Evolutionary conservation across 371 early-diverging fungal genomes (phyloP).

Genomic region (Dinochytrium kinnereticum): DNA sequence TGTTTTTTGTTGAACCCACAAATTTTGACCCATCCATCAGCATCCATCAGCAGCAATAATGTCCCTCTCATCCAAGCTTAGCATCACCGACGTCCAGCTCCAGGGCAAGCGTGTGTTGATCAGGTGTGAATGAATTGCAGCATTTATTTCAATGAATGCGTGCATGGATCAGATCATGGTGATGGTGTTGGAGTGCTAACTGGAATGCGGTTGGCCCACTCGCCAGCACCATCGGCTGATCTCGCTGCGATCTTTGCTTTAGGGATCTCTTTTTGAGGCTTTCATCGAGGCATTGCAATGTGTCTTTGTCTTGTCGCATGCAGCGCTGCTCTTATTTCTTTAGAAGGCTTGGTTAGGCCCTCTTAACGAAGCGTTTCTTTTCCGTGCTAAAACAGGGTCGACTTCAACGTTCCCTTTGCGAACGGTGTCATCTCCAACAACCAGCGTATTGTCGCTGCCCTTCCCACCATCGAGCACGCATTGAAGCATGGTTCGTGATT

Average conservation of each 20-base stretch:
- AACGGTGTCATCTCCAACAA: conserved; percentile 94
- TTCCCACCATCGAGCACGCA: conserved; percentile 95
- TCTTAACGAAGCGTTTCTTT: no score
- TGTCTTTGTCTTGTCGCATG: no score
- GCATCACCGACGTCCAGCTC: conserved; percentile 84
- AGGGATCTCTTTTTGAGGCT: no score
- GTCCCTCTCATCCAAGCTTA: conserved; percentile 43
- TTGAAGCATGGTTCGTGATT: conserved; percentile 70
- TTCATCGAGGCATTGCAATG: no score
- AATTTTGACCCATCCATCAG: background rate
- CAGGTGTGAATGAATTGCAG: conserved; percentile 64
- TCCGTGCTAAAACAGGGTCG: conserved; percentile 80
- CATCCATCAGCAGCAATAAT: conserved; percentile 4
- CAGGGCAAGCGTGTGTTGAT: conserved; percentile 91
- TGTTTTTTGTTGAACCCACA: no score
- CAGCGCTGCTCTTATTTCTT: no score
- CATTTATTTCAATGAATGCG: background rate
- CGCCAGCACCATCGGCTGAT: no score
- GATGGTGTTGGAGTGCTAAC: no score
- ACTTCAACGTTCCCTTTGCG: conserved; percentile 98
- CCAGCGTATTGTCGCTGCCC: conserved; percentile 94
- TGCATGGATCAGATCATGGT: background rate
- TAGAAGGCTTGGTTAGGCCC: no score
- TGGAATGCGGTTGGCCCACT: no score
- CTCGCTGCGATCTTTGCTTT: no score